Evolutionary conservation across 208 protist species (phyloP).

Genomic region (Strigomonas culicis): DNA sequence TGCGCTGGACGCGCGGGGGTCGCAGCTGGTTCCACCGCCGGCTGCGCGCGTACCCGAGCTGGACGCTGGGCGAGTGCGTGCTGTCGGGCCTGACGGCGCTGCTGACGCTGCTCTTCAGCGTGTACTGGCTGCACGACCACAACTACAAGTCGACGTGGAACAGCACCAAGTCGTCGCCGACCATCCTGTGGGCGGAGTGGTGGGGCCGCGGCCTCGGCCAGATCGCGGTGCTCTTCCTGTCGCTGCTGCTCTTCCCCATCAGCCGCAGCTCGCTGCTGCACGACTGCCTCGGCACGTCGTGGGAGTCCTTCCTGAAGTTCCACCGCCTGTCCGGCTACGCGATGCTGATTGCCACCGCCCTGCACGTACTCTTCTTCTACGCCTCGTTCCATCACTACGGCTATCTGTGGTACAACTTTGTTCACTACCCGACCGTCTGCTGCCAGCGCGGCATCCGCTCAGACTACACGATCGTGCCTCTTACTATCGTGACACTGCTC

Average conservation of each 20-base stretch:
- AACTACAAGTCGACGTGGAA: constrained; percentile 40
- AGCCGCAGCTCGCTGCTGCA: constrained; percentile 47
- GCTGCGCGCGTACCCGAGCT: constrained; percentile 16
- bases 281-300: constrained; percentile 39
- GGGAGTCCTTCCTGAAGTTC: constrained; percentile 51
- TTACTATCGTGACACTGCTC: constrained; percentile 33
- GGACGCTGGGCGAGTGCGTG: constrained; percentile 24
- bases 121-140: constrained; percentile 66
- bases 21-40: constrained; percentile 23
- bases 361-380: constrained; percentile 26
- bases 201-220: constrained; percentile 51
- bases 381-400: constrained; percentile 22
- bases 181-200: constrained; percentile 20
- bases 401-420: constrained; percentile 33
- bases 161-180: not conserved
- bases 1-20: constrained; percentile 23
- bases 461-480: constrained; percentile 38
- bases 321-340: constrained; percentile 43
- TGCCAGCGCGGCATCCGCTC: constrained; percentile 15
- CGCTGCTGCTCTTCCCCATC: constrained; percentile 50
- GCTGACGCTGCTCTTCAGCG: constrained; percentile 36
- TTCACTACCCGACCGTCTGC: constrained; percentile 12
- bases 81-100: constrained; percentile 25
- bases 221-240: constrained; percentile 50
- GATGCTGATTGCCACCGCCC: constrained; percentile 25